Evolutionary conservation across 371 early-diverging fungal species (phyloP).

Genomic region (Mortierella sp.): DNA sequence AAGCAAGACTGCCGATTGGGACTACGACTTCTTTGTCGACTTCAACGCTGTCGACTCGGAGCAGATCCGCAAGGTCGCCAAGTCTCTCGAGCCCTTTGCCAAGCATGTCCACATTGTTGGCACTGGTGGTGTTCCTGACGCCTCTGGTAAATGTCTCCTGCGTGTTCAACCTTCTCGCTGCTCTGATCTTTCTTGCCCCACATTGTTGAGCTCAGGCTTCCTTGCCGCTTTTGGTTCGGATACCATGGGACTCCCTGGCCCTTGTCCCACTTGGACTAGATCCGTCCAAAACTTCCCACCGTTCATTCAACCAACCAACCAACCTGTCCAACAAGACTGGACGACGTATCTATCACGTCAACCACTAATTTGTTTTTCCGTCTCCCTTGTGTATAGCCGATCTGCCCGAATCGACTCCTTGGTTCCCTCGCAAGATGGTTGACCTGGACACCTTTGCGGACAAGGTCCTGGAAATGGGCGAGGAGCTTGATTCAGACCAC

Average conservation of each 20-base stretch:
- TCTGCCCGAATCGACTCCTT: conserved; percentile 68
- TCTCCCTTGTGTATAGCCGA: conserved; percentile 7
- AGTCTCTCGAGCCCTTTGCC: conserved; percentile 68
- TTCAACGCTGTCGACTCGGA: conserved; percentile 71
- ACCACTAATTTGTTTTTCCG: too few species aligned
- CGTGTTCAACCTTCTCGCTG: neutral
- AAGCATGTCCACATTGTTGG: conserved; percentile 72
- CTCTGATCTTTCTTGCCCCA: conserved; percentile 9
- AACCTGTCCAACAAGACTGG: too few species aligned
- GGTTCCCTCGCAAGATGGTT: conserved; percentile 95
- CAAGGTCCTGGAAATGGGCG: conserved; percentile 93
- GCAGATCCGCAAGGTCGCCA: conserved; percentile 68
- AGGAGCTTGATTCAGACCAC: conserved; percentile 91
- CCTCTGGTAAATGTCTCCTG: conserved; percentile 13
- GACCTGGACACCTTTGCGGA: conserved; percentile 95
- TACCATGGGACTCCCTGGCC: too few species aligned
- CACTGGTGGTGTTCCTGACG: conserved; percentile 26
- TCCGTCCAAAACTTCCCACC: too few species aligned
- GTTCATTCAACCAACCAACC: too few species aligned
- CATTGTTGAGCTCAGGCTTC: neutral
- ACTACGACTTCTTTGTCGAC: conserved; percentile 95
- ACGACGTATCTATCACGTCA: too few species aligned
- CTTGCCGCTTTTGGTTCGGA: too few species aligned
- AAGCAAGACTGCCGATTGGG: conserved; percentile 77
- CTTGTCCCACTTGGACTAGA: too few species aligned